Conservation (phyloP, 345 rosid species). For the Rhizophora apiculata region DNA sequence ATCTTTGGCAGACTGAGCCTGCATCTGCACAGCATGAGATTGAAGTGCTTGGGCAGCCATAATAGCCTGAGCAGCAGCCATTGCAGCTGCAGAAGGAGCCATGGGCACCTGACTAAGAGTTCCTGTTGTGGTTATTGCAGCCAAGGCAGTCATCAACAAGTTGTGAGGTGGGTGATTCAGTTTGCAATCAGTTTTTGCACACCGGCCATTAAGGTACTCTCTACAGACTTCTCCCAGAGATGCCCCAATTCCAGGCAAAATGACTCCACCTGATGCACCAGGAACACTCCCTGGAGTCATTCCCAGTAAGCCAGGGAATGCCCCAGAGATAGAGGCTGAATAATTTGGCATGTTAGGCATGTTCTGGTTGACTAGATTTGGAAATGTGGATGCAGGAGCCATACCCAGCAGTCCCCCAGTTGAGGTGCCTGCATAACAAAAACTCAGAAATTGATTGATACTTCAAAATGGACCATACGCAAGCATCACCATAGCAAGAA, state of each 20-base stretch:
- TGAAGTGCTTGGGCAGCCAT: slow-evolving; percentile 99
- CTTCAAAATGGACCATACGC: background rate
- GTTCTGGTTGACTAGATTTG: slow-evolving; percentile 80
- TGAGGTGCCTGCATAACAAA: slow-evolving; percentile 52
- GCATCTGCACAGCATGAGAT: slow-evolving; percentile 99
- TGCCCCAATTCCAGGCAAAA: slow-evolving; percentile 94
- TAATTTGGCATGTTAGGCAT: slow-evolving; percentile 99
- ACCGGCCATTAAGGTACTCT: slow-evolving; percentile 86
- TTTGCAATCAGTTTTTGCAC: slow-evolving; percentile 78
- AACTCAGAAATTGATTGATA: background rate
- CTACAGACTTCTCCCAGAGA: slow-evolving; percentile 94
- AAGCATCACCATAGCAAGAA: background rate
- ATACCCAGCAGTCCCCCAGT: slow-evolving; percentile 69
- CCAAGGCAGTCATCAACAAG: slow-evolving; percentile 89
- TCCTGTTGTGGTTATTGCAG: slow-evolving; percentile 91
- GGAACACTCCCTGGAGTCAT: slow-evolving; percentile 90
- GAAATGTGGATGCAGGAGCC: slow-evolving; percentile 68
- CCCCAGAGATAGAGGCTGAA: slow-evolving; percentile 90
- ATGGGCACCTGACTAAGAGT: slow-evolving; percentile 88
- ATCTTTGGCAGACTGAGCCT: slow-evolving; percentile 61
- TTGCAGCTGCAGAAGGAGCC: slow-evolving; percentile 99
- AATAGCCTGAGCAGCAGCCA: slow-evolving; percentile 99
- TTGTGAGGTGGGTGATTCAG: slow-evolving; percentile 89
- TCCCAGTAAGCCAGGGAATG: slow-evolving; percentile 86
- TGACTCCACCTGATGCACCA: slow-evolving; percentile 93